Evolutionary conservation across 2,329 filamentous ascomycete species (phyloP).

Genomic region (Hypoxylon sp.): DNA sequence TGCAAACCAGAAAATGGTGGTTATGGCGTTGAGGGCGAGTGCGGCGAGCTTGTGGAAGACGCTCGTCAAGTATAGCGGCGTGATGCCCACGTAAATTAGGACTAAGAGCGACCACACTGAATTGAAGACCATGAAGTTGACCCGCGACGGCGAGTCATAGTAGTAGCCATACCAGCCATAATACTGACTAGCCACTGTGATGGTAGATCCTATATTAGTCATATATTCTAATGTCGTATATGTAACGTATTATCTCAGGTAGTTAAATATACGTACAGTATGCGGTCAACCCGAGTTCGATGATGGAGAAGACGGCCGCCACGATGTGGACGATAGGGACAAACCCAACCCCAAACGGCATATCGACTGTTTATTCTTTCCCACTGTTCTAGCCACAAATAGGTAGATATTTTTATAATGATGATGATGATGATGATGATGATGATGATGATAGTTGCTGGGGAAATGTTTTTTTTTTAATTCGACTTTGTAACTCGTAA

Average conservation of each 20-base stretch:
- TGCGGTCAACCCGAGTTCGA: slow-evolving; percentile 81
- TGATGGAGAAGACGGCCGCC: slow-evolving; percentile 78
- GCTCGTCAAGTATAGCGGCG: slow-evolving; percentile 73
- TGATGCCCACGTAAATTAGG: slow-evolving; percentile 77
- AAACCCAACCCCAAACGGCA: slow-evolving; percentile 68
- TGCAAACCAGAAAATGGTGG: slow-evolving; percentile 91
- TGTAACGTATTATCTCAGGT: background rate
- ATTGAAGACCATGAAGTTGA: slow-evolving; percentile 86
- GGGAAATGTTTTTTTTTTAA: background rate
- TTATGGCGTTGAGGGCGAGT: slow-evolving; percentile 77
- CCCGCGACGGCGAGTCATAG: slow-evolving; percentile 64
- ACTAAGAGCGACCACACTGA: slow-evolving; percentile 82
- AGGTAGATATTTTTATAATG: background rate
- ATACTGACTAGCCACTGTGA: slow-evolving; percentile 68
- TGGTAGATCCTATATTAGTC: slow-evolving; percentile 16
- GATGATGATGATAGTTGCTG: background rate
- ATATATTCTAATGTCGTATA: background rate
- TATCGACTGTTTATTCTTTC: slow-evolving; percentile 50
- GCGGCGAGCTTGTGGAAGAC: slow-evolving; percentile 76
- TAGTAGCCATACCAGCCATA: slow-evolving; percentile 56
- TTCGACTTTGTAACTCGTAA: background rate
- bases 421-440: background rate
- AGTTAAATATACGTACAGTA: slow-evolving; percentile 70
- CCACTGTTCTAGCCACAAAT: background rate
- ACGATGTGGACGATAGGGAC: slow-evolving; percentile 75